phyloP scores from a whole-genome alignment of 2,329 filamentous ascomycete genomes.

The Coniella lustricola region DNA sequence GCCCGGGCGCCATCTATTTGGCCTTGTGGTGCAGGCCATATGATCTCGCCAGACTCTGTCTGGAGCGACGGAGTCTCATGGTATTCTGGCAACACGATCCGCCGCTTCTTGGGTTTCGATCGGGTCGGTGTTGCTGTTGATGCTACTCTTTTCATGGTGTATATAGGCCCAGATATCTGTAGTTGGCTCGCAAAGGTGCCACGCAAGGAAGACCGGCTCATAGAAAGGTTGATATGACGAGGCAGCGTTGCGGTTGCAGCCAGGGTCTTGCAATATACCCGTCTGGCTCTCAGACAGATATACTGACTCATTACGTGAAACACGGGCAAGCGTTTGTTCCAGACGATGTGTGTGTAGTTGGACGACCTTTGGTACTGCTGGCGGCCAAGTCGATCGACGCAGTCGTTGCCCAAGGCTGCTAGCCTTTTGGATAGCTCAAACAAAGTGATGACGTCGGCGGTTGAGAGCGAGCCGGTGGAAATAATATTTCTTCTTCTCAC shows the following conservation, averaged over 20 bases:
- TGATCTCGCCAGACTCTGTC: constrained; percentile 37
- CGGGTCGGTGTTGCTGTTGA: neutral
- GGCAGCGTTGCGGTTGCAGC: no score
- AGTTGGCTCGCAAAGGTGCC: no score
- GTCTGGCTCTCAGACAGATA: no score
- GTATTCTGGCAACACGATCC: constrained; percentile 33
- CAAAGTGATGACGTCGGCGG: constrained; percentile 2
- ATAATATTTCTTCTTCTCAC: neutral
- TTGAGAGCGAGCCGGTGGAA: neutral
- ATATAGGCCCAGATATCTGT: no score
- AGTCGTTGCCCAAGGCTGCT: no score
- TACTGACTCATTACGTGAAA: neutral
- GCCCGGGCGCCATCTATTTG: constrained; percentile 48
- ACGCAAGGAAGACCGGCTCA: neutral
- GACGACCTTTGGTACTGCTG: no score
- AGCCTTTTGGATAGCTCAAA: neutral
- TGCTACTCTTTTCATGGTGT: constrained; percentile 10
- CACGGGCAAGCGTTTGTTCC: neutral
- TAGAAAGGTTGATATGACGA: no score
- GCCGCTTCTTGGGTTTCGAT: constrained; percentile 22
- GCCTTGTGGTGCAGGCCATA: constrained; percentile 55
- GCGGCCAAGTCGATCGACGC: no score
- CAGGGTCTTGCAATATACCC: no score
- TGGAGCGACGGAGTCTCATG: constrained; percentile 33
- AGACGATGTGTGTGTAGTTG: no score